phyloP scores from a whole-genome alignment of 176 grass and related monocot species.

The Lolium perenne region DNA sequence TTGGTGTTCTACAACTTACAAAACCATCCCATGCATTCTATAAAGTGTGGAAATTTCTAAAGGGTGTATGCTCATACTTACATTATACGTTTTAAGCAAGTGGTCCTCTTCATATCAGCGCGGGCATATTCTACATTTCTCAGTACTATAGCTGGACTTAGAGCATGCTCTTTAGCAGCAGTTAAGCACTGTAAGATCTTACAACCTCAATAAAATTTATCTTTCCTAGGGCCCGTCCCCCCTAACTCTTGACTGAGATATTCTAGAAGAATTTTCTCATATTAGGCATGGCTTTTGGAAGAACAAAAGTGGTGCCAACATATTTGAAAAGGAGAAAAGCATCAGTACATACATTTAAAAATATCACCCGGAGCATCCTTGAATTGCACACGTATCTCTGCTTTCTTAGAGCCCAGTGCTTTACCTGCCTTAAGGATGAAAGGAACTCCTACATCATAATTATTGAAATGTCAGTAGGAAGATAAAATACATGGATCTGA shows the following conservation, averaged over 20 bases:
- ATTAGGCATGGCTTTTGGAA: neutral
- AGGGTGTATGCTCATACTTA: neutral
- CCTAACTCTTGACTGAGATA: no score
- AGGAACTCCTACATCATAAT: constrained; percentile 75
- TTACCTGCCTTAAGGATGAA: constrained; percentile 98
- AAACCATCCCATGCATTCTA: neutral
- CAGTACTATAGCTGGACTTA: no score
- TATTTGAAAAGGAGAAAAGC: neutral
- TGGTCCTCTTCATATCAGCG: no score
- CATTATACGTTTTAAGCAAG: no score
- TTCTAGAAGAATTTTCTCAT: neutral
- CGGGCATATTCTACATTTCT: no score
- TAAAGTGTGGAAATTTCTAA: neutral
- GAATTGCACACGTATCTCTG: constrained; percentile 97
- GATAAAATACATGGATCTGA: constrained; percentile 6
- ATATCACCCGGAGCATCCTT: constrained; percentile 98
- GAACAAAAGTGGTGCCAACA: neutral
- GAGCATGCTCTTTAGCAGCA: no score
- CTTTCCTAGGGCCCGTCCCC: no score
- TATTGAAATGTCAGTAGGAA: constrained; percentile 27
- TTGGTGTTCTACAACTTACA: neutral
- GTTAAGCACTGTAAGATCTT: no score
- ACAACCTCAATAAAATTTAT: no score
- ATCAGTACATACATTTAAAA: constrained; percentile 74
- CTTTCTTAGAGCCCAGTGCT: constrained; percentile 88